Base-by-base conservation (phyloP, 768 basidiomycete genomes). In the Boletus vinaceobasis region DNA sequence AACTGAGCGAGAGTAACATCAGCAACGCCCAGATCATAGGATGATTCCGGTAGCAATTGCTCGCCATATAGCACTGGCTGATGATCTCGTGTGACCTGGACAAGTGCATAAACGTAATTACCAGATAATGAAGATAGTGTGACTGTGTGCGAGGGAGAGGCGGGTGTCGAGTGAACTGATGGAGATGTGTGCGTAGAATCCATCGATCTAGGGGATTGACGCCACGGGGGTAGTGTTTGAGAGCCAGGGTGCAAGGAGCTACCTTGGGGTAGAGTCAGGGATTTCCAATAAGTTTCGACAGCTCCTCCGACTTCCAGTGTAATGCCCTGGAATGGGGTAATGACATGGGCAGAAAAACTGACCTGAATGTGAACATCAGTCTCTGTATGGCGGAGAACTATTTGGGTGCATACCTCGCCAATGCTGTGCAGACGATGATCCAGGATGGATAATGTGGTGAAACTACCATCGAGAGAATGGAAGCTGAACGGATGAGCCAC, bases 201-300 rank as follows among this genome's bases (percentile, higher is more conserved):
- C 50, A 71, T n/a, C 26, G 73, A 70, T 52, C 45, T 60, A 42
- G 71, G 69, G 31, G 67, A 69, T 44, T 69, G 66, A 29, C 62
- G 65, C 70, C 70, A 71, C 7, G 69, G 71, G 40, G 75, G 71
- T 50, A 68, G 70, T 43, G 65, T 73, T 59, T 70, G 74, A 60
- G 33, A 77, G 66, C 47, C 64, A 69, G 53, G 68, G 66, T 50
- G 62, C 65, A 59, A 65, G 50, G 46, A 65, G 50, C 43, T 69
- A 49, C 67, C 61, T 58, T 66, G 65, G 9, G 68, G 58, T 46
- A 71, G 17, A 60, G 71, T 59, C 68, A 72, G 15, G 72, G 94
- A 95, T 74, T 98, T 98, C 97, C 97, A 99, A 70, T 99, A 99
- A 0, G 96, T 99, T 74, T 98, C 95, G 29, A 98, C 82, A 48